Base-by-base conservation (phyloP, 768 basidiomycete genomes). In the Trametes sanguinea region DNA sequence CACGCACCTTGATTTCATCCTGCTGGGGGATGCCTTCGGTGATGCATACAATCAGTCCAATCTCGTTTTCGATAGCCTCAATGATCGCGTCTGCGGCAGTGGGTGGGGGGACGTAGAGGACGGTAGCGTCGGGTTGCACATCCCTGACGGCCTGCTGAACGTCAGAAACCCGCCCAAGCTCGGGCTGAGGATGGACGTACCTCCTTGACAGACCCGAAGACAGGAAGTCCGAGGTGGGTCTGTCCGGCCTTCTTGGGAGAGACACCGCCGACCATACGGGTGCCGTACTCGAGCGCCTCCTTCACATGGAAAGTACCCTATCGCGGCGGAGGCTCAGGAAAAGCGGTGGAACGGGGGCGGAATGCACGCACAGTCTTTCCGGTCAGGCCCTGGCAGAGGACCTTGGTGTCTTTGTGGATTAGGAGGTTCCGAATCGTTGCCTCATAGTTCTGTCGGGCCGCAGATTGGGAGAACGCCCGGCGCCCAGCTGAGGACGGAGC, bases 1-100 rank as follows among this genome's bases (percentile, higher is more conserved):
- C 5, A 35, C 54, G 16, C 47, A 92, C 93, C 75, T 84, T 85
- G 74, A 99, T 94, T 80, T 99, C 96, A 73, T 99, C 97, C 8
- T 88, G 82, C 73, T 99, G 97, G 14, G 97, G 97, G 68, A 99
- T 99, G 44, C 97, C 97, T 76, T 99, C 97, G 11, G 97, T 99
- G 69, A 99, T 92, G 74, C 95, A 95, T 50, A 99, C 97, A 79
- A 99, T 99, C 62, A 99, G 79, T 16, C 89, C 87, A 80, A 99
- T 95, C 76, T 99, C 97, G 68, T 92, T 93, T 76, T 98, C 97
- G 69, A 99, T 98, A 39, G 97, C 97, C 76, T 99, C 97, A 57
- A 99, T 88, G 74, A 99, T 98, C 44, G 97, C 97, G 66, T 96
- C 95, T 32, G 94, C 97, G 17, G 96, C 96, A 52, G 83, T 82